Base-by-base conservation (phyloP, 148 eudicot genomes). In the Silene latifolia region DNA sequence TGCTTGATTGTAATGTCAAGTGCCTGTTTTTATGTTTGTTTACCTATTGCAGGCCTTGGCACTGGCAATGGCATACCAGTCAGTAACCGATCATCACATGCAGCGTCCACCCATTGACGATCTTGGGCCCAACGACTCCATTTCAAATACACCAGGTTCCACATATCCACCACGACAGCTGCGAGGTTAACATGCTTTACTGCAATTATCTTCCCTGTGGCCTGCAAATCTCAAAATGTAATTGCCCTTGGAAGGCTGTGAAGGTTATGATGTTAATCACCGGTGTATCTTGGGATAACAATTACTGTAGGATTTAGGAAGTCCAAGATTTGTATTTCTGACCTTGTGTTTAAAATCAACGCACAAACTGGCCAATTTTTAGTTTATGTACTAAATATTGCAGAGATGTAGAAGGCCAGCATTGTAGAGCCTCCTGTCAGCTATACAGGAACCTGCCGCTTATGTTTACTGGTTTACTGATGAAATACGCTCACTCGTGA, bases 91-190 rank as follows among this genome's bases (percentile, higher is more conserved):
- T 72, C 90, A 93, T 86, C 98, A 93, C 74, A 87, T 87, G 79
- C 89, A 85, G 58, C 91, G 90, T 3, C 98, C 98, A 19, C 97
- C 98, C 0, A 87, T 91, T 17, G 88, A 91, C 63, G 86, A 89
- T 76, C 82, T 87, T 7, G 90, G 86, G 19, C 87, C 86, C 25
- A 69, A 76, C 10, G 96, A 84, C 57, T 25, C 70, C 0, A 84
- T 87, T 51, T 84, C 82, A 7, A 80, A 79, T 74, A 77, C 82
- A 19, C 90, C 89, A 3, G 71, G 57, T 21, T 74, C 32, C 5
- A 60, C 74, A 24, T 72, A 78, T 21, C 87, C 87, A 69, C 87
- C 88, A 6, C 44, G 88, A 62, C 83, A 83, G 46, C 72, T 83
- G 77, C 74, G 62, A 3, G 74, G 64, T 46, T 76, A 29, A 80